Base-by-base conservation (phyloP, 495 filamentous ascomycete genomes). In the Neurospora sp. region DNA sequence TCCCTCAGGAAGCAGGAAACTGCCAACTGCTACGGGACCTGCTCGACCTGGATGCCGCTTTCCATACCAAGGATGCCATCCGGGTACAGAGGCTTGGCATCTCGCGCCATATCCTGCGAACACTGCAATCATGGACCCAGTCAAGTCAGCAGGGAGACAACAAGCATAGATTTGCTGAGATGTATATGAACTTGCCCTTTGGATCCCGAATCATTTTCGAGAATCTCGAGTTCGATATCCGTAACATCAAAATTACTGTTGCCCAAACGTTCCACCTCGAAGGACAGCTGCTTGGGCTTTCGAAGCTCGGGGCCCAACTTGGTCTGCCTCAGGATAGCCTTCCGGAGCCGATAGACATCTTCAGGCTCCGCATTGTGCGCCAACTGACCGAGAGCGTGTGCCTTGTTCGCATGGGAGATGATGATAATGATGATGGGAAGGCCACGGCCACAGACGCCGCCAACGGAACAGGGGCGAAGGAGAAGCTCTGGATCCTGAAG, bases 371-470 rank as follows among this genome's bases (percentile, higher is more conserved):
- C 44, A 79, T 84, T 59, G 75, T 85, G 48, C 76, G 79, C 42
- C 78, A 85, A 70, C 74, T 85, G 12, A 80, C 85, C 72, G 85
- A 86, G 72, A 85, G 84, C 70, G 81, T 85, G 20, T 83, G 82
- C 59, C 74, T 85, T 20, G 83, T 86, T 31, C 77, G 77, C 72
- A 78, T 84, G 27, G 59, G 73, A 46, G 75, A 74, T 18, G 37
- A 31, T 2, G 37, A 39, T 12, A 31, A 16, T 7, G 61, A 38
- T 14, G 3, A 35, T 14, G 53, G 12, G 12, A 61, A 18, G 69
- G 35, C 11, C 20, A 12, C n/a, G 14, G 31, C 7, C 27, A 39
- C 14, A 69, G 39, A 22, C 12, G 12, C 20, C 8, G 35, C 7
- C 37, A 71, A 22, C 12, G 39, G 11, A 53, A 22, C 10, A 69